Evolutionary conservation across 345 rosid genomes (phyloP).

Genomic region (Sisymbrium altissimum): DNA sequence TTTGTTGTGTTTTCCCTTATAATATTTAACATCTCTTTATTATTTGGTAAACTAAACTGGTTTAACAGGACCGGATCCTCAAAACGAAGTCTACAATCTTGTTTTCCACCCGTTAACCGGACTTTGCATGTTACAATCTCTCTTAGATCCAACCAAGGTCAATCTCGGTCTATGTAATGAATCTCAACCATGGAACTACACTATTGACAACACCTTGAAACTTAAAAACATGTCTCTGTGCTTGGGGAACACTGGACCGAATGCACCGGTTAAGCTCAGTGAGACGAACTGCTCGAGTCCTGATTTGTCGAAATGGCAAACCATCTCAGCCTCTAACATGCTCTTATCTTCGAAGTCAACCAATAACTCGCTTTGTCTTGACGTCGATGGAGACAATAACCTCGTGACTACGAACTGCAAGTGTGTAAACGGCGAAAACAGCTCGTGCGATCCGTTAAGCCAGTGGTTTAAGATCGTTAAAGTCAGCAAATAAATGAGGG

Average conservation of each 20-base stretch:
- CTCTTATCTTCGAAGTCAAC: conserved; percentile 48
- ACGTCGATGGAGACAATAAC: conserved; percentile 44
- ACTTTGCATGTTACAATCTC: conserved; percentile 50
- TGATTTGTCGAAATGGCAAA: conserved; percentile 59
- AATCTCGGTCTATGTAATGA: conserved; percentile 60
- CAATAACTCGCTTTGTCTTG: conserved; percentile 51
- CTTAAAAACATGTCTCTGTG: conserved; percentile 55
- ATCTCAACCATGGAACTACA: conserved; percentile 65
- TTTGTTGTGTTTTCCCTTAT: background rate
- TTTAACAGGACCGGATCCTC: conserved; percentile 61
- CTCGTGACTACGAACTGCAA: conserved; percentile 43
- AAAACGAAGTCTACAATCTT: conserved; percentile 41
- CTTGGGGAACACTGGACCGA: conserved; percentile 39
- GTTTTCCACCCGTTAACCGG: conserved; percentile 78
- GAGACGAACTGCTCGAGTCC: conserved; percentile 38
- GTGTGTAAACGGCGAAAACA: conserved; percentile 44
- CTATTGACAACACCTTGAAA: conserved; percentile 39
- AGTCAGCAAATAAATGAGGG: conserved; percentile 32
- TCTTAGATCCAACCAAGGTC: conserved; percentile 34
- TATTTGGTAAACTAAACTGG: background rate
- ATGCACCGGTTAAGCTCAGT: conserved; percentile 44
- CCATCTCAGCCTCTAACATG: conserved; percentile 69
- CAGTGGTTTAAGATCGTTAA: conserved; percentile 70
- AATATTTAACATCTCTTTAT: background rate
- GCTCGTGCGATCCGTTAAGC: conserved; percentile 48